Base-by-base conservation (phyloP, 768 basidiomycete genomes). In the Hydnomerulius pinastri region DNA sequence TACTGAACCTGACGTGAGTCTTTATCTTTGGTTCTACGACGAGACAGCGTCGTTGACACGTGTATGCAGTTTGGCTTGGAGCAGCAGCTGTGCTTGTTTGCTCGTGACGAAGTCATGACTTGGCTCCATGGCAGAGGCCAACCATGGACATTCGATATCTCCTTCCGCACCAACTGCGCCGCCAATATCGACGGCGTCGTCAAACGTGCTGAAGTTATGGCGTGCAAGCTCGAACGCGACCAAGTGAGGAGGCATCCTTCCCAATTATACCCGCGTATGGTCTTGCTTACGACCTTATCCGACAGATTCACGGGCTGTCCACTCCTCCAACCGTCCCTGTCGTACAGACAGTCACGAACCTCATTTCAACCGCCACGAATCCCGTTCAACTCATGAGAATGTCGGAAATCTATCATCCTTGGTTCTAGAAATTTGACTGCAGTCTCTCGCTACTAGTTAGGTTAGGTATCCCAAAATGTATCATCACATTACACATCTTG, bases 71-170 rank as follows among this genome's bases (percentile, higher is more conserved):
- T 87, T 66, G 92, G 98, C 54, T 74, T 99, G 53, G 94, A 97
- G 54, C 89, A 92, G 59, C 91, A 92, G 51, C 79, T 99, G 4
- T 90, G 89, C 56, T 75, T 99, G 45, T 96, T 96, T 65, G 83
- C 91, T 23, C 82, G 94, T 36, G 97, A 99, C 62, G 97, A 99
- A 71, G 89, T 98, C 38, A 77, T 85, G 58, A 77, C 80, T 10
- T 92, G 90, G 89, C 64, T 89, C 54, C 73, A 77, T 28, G 76
- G 79, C 52, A 78, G 80, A 45, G 76, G 76, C 47, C 78, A 81
- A 43, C 77, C 80, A 12, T 79, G 76, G 69, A 74, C 76, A 27
- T 71, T 81, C 43, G 90, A 92, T 62, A 46, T 69, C 10, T 64
- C 76, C 25, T 86, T 86, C 72, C 79, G 82, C 36, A 78, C 84